Evolutionary conservation across 805 yeast genomes (phyloP), one percentile per base, ranked within the genome.

Genomic region (Ogataea dorogensis): DNA sequence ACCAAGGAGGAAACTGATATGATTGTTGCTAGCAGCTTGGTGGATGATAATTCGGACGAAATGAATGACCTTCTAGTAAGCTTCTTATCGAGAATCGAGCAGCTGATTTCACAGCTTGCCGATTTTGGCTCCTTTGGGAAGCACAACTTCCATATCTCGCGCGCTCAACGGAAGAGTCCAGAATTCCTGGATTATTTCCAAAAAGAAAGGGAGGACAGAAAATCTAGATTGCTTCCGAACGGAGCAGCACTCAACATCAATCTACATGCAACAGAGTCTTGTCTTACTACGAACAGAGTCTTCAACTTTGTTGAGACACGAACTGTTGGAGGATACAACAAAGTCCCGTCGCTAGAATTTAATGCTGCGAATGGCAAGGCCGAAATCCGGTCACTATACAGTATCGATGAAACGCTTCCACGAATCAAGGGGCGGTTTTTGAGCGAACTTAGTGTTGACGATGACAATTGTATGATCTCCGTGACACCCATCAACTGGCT

Each of bases 241-340:
- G 70, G 71, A 28, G 65, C 64, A 33, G 77, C 77, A 40, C 39
- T 73, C 34, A 72, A 68, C 44, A 68, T 73, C 31, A 73, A 73
- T 51, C 58, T 70, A 48, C 46, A 40, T 13, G 46, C 64, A 4
- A 29, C 44, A 15, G 46, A 47, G 2, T 43, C 48, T 5, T 75
- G 79, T 56, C 37, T 50, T 24, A 56, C 58, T 40, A 75, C 76
- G 35, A 15, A 23, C 31, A 32, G 24, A 9, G 32, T 36, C 2
- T 32, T 47, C 16, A 52, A 53, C 17, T 74, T 62, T 45, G 63
- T 65, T 20, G 65, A 59, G 45, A 57, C 79, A 7, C 69, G 79
- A 56, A 43, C 74, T 23, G 51, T 70, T 10, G 79, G 79, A 15
- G 51, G 52, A 22, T 50, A 46, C 28, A 46, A 51, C 32, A 43